These are phyloP conservation scores for Penicillium occitanis DNA, from an alignment of 2,329 filamentous ascomycete genomes.

Conservation along the genomic window DNA sequence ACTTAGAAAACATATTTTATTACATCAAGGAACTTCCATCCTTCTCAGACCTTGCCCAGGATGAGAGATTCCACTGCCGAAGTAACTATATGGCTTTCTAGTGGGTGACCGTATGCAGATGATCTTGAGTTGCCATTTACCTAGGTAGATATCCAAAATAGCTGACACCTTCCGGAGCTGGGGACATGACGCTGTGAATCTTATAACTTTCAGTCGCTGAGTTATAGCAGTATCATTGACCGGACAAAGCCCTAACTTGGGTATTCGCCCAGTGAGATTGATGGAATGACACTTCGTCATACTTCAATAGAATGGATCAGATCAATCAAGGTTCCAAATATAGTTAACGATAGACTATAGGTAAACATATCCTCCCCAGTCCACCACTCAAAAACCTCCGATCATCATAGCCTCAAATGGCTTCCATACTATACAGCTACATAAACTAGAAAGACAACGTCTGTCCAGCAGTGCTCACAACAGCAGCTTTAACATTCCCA, in stretches of 20 bases:
- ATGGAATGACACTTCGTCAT: background rate
- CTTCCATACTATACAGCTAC: background rate
- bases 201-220: background rate
- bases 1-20: background rate
- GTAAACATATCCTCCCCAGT: background rate
- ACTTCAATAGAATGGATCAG: background rate
- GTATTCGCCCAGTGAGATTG: background rate
- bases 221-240: background rate
- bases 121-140: background rate
- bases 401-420: background rate
- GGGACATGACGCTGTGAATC: background rate
- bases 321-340: background rate
- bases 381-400: background rate
- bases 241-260: background rate
- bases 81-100: background rate
- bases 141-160: background rate
- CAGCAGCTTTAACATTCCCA: background rate
- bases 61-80: background rate
- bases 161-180: background rate
- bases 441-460: background rate
- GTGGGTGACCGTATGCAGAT: background rate
- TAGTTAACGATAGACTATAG: background rate
- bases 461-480: background rate
- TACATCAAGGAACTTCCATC: background rate
- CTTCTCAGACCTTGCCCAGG: background rate